Evolutionary conservation across 225 moss, liverwort and hornwort species (phyloP), one percentile per base, ranked within the genome.

Genomic region (Ulota crispa): DNA sequence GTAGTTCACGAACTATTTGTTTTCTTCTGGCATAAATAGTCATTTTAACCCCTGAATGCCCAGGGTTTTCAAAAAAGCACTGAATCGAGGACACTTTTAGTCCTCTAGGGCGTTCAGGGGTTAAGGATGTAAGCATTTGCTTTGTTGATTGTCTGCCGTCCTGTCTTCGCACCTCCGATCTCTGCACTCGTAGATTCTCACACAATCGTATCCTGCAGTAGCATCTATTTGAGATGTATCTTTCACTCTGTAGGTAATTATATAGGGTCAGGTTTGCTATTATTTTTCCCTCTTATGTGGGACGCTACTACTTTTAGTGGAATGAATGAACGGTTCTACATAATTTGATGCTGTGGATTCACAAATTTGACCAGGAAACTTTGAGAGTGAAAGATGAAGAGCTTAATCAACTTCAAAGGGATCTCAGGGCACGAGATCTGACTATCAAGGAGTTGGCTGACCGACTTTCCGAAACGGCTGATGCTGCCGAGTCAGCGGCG

Each of bases 361-460:
- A 83, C 80, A 66, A 72, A 67, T 83, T 37, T 47, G 64, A 21
- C 26, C 80, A 99, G 98, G 98, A 99, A 84, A 99, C 98, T 53
- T 79, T 99, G 50, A 87, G 98, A 83, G 95, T 99, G 52, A 99
- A 99, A 86, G 98, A 99, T 83, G 98, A 99, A 90, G 98, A 99
- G 87, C 92, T 99, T 71, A 90, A 88, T 84, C 95, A 99, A 85
- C 89, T 99, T 80, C 90, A 94, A 81, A 93, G 93, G 75, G 98
- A 99, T 85, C 81, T 99, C 62, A 94, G 95, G 83, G 93, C 98
- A 78, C 92, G 98, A 83, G 98, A 99, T 80, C 82, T 91, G 76
- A 99, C 94, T 82, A 99, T 94, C 78, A 95, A 94, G 80, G 98
- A 96, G 82, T 88, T 99, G 87, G 93, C 95, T 64, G 96, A 88